phyloP scores from a whole-genome alignment of 2,329 filamentous ascomycete genomes.

The Blastomyces gilchristii region DNA sequence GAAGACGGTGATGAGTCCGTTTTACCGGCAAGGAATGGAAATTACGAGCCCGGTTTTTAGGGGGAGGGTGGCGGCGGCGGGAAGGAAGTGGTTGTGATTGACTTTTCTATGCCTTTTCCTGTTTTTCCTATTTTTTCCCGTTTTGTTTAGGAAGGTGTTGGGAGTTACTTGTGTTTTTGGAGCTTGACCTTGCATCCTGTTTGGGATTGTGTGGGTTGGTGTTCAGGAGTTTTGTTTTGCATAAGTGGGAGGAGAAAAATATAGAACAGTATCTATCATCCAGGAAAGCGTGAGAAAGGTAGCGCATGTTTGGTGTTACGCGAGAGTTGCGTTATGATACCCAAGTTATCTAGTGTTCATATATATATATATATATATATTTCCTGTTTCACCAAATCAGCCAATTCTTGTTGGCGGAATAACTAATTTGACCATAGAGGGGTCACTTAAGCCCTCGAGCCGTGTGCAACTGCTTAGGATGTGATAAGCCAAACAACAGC shows the following conservation, averaged over 20 bases:
- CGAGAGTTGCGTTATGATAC: not conserved
- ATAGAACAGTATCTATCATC: not conserved
- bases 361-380: not conserved
- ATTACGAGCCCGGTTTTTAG: slow-evolving; percentile 82
- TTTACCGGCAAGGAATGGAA: slow-evolving; percentile 77
- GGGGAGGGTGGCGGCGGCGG: slow-evolving; percentile 69
- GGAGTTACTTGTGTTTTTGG: not conserved
- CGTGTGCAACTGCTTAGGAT: not conserved
- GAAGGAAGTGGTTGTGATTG: slow-evolving; percentile 74
- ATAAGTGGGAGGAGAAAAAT: not conserved
- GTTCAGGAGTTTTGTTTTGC: not conserved
- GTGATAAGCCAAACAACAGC: not conserved
- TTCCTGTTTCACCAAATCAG: not conserved
- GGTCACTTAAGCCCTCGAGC: not conserved
- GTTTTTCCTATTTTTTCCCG: not conserved
- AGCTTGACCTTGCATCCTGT: not conserved
- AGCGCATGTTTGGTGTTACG: not conserved
- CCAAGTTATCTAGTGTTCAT: not conserved
- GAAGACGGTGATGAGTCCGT: slow-evolving; percentile 95
- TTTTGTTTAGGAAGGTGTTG: not conserved
- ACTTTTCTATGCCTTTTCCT: not conserved
- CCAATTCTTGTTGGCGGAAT: not conserved
- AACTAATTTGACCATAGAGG: not conserved
- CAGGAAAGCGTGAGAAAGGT: not conserved
- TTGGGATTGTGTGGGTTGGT: not conserved